These are phyloP conservation scores for Hemerocallis citrina DNA, from an alignment of 106 monocot species.

Conservation along the genomic window DNA sequence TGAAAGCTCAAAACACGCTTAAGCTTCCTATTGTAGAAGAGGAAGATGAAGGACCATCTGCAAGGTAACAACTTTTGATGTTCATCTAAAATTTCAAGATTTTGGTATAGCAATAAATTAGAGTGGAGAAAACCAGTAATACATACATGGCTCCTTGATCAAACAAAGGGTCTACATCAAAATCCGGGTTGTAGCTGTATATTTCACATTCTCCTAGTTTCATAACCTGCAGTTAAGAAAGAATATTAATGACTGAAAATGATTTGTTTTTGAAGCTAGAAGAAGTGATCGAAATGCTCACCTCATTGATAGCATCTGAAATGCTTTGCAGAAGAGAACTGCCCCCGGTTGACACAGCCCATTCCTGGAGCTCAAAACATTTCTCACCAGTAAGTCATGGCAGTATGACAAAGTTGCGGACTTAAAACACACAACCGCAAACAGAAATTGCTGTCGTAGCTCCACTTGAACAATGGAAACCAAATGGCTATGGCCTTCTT, in stretches of 20 bases:
- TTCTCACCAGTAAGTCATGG: too few relatives aligned
- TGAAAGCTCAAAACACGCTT: slow-evolving; percentile 87
- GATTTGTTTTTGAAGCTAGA: background rate
- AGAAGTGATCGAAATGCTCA: slow-evolving; percentile 7
- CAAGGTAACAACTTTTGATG: slow-evolving; percentile 15
- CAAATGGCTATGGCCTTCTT: too few relatives aligned
- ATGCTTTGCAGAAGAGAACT: slow-evolving; percentile 66
- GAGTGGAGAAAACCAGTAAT: background rate
- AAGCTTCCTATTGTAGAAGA: slow-evolving; percentile 93
- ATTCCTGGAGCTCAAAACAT: slow-evolving; percentile 40
- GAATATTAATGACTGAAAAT: background rate
- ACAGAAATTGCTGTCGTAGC: too few relatives aligned
- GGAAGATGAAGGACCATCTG: slow-evolving; percentile 96
- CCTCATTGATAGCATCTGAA: slow-evolving; percentile 80
- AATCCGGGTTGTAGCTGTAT: slow-evolving; percentile 95
- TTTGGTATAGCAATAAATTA: background rate
- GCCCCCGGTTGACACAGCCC: slow-evolving; percentile 44
- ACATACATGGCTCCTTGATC: slow-evolving; percentile 86
- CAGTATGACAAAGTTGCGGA: too few relatives aligned
- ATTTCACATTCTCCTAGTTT: slow-evolving; percentile 77
- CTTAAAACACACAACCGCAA: background rate
- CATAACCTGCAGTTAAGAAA: slow-evolving; percentile 48
- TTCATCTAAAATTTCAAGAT: background rate
- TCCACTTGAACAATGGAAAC: too few relatives aligned
- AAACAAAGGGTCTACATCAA: slow-evolving; percentile 63